Conservation (phyloP, 768 basidiomycete genomes). For the Galerina marginata region DNA sequence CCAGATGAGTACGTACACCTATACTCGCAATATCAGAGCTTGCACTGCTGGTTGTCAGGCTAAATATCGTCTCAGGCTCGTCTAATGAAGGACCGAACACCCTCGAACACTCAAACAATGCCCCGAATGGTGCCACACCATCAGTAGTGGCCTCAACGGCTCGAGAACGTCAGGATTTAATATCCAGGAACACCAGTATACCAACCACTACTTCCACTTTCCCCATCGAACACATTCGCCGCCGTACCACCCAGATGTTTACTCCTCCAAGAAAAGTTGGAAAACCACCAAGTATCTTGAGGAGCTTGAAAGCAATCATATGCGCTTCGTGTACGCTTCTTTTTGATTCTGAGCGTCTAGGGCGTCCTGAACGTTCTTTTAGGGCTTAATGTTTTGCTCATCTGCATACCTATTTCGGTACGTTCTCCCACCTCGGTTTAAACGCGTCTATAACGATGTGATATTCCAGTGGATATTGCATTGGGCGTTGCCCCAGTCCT, state of each 20-base stretch:
- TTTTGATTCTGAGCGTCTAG: not conserved
- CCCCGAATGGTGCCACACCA: not conserved
- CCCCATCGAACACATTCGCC: slow-evolving; percentile 11
- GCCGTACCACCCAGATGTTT: slow-evolving; percentile 31
- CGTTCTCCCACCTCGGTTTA: slow-evolving; percentile 18
- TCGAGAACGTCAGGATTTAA: not conserved
- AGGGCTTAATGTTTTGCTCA: slow-evolving; percentile 76
- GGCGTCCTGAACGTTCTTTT: not conserved
- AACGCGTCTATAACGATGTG: not conserved
- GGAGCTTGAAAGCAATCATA: slow-evolving; percentile 60
- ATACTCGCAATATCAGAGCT: no score
- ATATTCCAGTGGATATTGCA: slow-evolving; percentile 70
- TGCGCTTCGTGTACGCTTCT: slow-evolving; percentile 58
- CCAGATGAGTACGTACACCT: no score
- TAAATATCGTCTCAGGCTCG: not conserved
- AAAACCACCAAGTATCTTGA: slow-evolving; percentile 46
- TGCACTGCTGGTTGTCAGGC: not conserved
- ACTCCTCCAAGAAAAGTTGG: slow-evolving; percentile 46
- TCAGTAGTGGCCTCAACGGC: slow-evolving; percentile 7
- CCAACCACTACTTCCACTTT: not conserved
- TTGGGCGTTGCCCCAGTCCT: slow-evolving; percentile 51
- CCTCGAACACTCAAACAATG: not conserved
- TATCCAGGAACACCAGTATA: slow-evolving; percentile 2
- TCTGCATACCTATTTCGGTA: slow-evolving; percentile 77
- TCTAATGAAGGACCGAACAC: not conserved